Evolutionary conservation across 768 basidiomycete genomes (phyloP).

Genomic region (Kwoniella shandongensis): DNA sequence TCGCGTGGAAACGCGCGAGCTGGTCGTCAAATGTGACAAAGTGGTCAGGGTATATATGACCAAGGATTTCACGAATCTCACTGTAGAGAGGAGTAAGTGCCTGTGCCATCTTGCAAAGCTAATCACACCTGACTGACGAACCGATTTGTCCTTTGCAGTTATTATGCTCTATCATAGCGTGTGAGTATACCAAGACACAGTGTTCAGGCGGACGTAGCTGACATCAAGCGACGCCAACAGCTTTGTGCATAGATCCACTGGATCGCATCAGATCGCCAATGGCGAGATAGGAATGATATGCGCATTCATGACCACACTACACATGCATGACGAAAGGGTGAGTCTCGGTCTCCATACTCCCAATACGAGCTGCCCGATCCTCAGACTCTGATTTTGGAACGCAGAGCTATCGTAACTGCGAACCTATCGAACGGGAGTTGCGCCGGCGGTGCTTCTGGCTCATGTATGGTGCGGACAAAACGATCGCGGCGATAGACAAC

Average conservation of each 20-base stretch:
- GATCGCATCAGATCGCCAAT: neutral
- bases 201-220: too few relatives aligned
- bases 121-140: neutral
- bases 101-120: neutral
- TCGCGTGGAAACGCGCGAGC: constrained; percentile 74
- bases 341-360: constrained; percentile 1
- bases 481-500: constrained; percentile 61
- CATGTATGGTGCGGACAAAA: constrained; percentile 87
- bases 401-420: constrained; percentile 74
- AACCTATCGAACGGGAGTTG: constrained; percentile 84
- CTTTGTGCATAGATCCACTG: neutral
- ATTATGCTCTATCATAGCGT: constrained; percentile 72
- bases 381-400: constrained; percentile 62
- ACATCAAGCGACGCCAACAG: too few relatives aligned
- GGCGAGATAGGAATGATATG: constrained; percentile 4
- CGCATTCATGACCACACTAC: constrained; percentile 7
- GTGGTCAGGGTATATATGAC: constrained; percentile 27
- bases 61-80: constrained; percentile 26
- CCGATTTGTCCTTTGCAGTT: constrained; percentile 65
- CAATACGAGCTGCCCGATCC: neutral
- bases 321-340: constrained; percentile 26
- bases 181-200: too few relatives aligned
- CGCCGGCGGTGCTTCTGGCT: constrained; percentile 86
- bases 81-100: constrained; percentile 35
- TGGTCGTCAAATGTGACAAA: constrained; percentile 77